A percentile compares a stretch with the other conserved stretches of the same genome.
phyloP scores from a whole-genome alignment of 495 filamentous ascomycete species.

The Pyrenula aspistea region DNA sequence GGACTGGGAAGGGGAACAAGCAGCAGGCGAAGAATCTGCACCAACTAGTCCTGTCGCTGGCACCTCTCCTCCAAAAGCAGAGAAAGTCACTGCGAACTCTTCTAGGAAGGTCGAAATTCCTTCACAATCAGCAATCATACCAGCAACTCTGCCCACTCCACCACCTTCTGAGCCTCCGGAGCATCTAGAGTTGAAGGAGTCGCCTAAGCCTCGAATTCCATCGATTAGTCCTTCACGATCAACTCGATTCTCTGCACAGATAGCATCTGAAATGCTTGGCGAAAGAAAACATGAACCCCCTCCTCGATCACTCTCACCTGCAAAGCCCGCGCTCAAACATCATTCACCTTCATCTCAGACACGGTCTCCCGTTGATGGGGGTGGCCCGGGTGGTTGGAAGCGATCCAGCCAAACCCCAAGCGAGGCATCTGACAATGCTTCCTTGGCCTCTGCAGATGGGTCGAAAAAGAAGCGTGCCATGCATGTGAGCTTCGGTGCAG shows the following conservation, averaged over 20 bases:
- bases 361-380: conserved; percentile 30
- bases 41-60: conserved; percentile 1
- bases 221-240: conserved; percentile 54
- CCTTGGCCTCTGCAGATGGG: conserved; percentile 46
- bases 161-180: background rate
- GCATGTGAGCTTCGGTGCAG: conserved; percentile 82
- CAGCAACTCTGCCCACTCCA: background rate
- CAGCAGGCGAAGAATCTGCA: conserved; percentile 12
- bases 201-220: conserved; percentile 16
- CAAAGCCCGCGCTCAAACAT: conserved; percentile 76
- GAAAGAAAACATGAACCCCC: conserved; percentile 61
- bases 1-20: conserved; percentile 40
- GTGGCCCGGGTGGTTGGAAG: conserved; percentile 8
- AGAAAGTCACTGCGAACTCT: conserved; percentile 4
- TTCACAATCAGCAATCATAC: background rate
- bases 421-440: conserved; percentile 49
- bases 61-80: conserved; percentile 1
- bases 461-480: conserved; percentile 51
- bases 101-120: conserved; percentile 4
- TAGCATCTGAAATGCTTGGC: conserved; percentile 34
- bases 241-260: conserved; percentile 57
- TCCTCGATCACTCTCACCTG: conserved; percentile 68
- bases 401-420: conserved; percentile 29
- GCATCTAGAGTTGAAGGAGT: background rate
- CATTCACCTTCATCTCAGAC: conserved; percentile 33